Base-by-base conservation (phyloP, 163 green algal species). In the Coccomyxa subellipsoidea region DNA sequence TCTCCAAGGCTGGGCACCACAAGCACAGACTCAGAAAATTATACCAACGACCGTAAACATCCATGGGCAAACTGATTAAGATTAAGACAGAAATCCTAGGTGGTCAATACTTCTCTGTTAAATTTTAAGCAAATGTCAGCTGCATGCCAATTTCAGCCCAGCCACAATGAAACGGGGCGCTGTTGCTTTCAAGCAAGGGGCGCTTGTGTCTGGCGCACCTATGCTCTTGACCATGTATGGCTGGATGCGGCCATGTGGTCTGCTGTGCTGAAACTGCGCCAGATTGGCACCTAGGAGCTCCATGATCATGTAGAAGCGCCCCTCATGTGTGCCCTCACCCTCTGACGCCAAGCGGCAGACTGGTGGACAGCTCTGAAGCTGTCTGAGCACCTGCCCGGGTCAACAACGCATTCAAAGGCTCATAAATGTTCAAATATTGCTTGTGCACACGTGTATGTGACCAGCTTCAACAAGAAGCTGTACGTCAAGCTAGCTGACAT, bases 251-350 rank as follows among this genome's bases (percentile, higher is more conserved):
- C 47, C 47, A 27, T 59, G 47, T 18, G 47, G 47, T 2, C 47
- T 59, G 0, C 15, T 66, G 59, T 85, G 84, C 54, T 89, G 83
- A 21, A 83, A 69, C 59, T 94, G 87, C 0, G 85, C 91, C 77
- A 95, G 80, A 76, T 95, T 96, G 38, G 70, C 38, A 2, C 90
- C 92, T 36, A 73, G 82, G 53, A 96, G 85, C 85, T 95, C 87
- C 88, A 94, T 89, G n/a, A 90, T 77, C 69, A 94, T 89, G 78
- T 83, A 94, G 69, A 85, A 87, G 69, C 80, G 84, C 32, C 89
- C 85, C n/a, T 87, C 54, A 32, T 90, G 37, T 38, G 29, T 59
- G 25, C 83, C 85, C 25, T 37, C 54, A 35, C 78, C 79, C 31
- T 38, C 34, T 35, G 54, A n/a, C 39, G 79, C 69, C 36, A 81